Conservation (phyloP, 1,284 basidiomycete species). For the Pholiota adiposa region DNA sequence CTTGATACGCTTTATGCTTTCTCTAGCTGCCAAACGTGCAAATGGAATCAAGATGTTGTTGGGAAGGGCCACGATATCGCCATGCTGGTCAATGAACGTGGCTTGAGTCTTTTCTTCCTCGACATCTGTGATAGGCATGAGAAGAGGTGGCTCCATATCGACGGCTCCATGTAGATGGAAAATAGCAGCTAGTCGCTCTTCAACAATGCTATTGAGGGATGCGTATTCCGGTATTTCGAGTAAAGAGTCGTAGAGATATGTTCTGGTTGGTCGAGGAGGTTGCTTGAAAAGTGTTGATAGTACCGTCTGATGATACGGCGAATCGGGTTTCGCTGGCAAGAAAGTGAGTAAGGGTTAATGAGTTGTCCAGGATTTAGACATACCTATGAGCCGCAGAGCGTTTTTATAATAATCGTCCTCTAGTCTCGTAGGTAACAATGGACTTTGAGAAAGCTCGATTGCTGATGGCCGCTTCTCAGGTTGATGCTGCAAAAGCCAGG, state of each 20-base stretch:
- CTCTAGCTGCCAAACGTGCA: slow-evolving; percentile 82
- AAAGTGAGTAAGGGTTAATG: not conserved
- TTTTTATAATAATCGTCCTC: slow-evolving; percentile 88
- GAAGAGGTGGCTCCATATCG: slow-evolving; percentile 81
- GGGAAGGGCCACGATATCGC: slow-evolving; percentile 82
- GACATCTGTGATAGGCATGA: slow-evolving; percentile 72
- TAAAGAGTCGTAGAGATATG: slow-evolving; percentile 82
- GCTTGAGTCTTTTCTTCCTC: slow-evolving; percentile 69
- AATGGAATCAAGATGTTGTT: slow-evolving; percentile 83
- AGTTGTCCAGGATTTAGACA: slow-evolving; percentile 21
- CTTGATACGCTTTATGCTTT: slow-evolving; percentile 82
- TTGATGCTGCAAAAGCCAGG: slow-evolving; percentile 84
- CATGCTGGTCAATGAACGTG: slow-evolving; percentile 80
- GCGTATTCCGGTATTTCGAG: slow-evolving; percentile 74
- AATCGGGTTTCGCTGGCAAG: slow-evolving; percentile 66
- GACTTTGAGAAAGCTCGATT: slow-evolving; percentile 82
- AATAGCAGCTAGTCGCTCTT: slow-evolving; percentile 75
- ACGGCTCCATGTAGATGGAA: slow-evolving; percentile 92
- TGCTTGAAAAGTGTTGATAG: slow-evolving; percentile 75
- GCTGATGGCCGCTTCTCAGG: slow-evolving; percentile 84
- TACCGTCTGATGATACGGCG: slow-evolving; percentile 73
- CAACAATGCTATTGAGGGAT: slow-evolving; percentile 76
- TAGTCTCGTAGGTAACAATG: slow-evolving; percentile 73
- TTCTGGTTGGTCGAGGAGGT: slow-evolving; percentile 66
- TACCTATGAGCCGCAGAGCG: slow-evolving; percentile 79